Evolutionary conservation across 1,284 basidiomycete species (phyloP), one percentile per base, ranked within the genome.

Genomic region (Baeospora myosura): DNA sequence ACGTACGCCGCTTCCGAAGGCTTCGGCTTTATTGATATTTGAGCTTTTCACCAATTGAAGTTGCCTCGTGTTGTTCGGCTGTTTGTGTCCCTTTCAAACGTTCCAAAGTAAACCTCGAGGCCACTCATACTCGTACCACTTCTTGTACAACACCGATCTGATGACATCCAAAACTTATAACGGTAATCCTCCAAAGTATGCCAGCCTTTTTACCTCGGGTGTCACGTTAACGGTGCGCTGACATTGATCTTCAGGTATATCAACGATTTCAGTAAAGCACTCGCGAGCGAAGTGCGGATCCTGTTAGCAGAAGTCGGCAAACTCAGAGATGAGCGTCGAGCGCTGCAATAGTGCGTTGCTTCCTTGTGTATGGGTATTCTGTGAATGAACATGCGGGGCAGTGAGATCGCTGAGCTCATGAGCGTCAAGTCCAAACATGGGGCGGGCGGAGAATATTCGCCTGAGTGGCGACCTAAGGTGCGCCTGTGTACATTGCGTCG

Each of bases 381-480:
- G 11, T 38, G 26, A 20, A 11, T 14, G 18, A 20, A 21, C 21
- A 8, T 23, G 24, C 35, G 16, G 23, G 14, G 21, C 53, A 85
- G 81, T 48, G 83, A 86, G 59, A 83, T 86, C 45, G 75, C 83
- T 17, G 82, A 84, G 56, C 65, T 86, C 47, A 82, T 86, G 81
- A 69, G 71, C 37, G 70, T 84, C 44, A 83, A 83, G 60, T 77
- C 82, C 14, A 86, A 85, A 58, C 78, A 81, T 52, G 78, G 82
- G 21, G 69, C 74, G 2, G 78, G 77, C 18, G 80, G 81, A 16
- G 78, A 84, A 49, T 86, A 77, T 52, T 66, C 73, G 11, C 75
- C 78, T 12, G 74, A 78, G 34, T 86, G 82, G 83, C 61, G 60
- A 38, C 76, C 78, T 22, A 65, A 67, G 49, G 77, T 77, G 48